Evolutionary conservation across 148 eudicot species (phyloP).

Genomic region (Rhododendron molle): DNA sequence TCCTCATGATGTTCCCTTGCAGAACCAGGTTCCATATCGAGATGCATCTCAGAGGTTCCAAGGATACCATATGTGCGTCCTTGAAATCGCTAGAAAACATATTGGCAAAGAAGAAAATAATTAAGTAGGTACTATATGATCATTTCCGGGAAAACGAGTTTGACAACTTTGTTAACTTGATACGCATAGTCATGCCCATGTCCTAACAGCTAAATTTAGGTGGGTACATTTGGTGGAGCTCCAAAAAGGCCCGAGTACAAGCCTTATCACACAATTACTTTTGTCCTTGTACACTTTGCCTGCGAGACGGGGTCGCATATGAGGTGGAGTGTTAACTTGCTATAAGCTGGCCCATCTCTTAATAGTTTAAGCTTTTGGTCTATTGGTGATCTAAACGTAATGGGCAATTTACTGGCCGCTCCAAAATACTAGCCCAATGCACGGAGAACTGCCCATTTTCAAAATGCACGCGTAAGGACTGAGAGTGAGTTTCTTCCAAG

Average conservation of each 20-base stretch:
- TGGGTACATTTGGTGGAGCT: not conserved
- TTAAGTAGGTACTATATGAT: not conserved
- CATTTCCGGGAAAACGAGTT: not conserved
- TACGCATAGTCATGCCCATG: not conserved
- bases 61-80: slow-evolving; percentile 90
- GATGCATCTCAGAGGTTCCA: slow-evolving; percentile 61
- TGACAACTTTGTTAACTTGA: not conserved
- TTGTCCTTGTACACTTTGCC: not conserved
- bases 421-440: too few species aligned
- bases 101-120: not conserved
- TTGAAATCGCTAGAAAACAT: slow-evolving; percentile 72
- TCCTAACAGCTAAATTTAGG: not conserved
- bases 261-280: not conserved
- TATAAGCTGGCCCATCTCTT: not conserved
- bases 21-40: slow-evolving; percentile 64
- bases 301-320: not conserved
- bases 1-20: slow-evolving; percentile 75
- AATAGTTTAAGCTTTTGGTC: not conserved
- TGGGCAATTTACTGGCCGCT: too few species aligned
- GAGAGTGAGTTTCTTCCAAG: too few species aligned
- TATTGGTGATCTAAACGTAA: not conserved
- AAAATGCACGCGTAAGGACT: too few species aligned
- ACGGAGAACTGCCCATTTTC: too few species aligned
- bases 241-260: not conserved
- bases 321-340: not conserved